These are phyloP conservation scores for Phylloporus sp. DNA, from an alignment of 1,284 basidiomycete genomes.

Conservation along the genomic window DNA sequence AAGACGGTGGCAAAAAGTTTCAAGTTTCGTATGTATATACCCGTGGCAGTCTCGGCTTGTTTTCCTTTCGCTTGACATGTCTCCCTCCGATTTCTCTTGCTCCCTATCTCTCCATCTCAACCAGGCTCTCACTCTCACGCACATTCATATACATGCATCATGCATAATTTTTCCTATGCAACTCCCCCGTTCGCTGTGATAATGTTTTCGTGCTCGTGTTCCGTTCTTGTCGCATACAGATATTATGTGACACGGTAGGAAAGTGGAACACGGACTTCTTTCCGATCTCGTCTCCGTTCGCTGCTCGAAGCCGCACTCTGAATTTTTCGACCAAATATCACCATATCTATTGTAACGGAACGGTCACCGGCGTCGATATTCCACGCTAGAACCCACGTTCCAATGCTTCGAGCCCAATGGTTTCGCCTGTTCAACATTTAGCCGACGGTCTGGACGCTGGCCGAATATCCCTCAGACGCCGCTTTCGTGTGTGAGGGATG, in stretches of 20 bases:
- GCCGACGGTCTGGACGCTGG: background rate
- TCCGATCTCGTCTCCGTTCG: background rate
- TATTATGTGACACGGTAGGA: conserved; percentile 1
- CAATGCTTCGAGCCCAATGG: background rate
- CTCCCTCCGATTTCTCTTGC: conserved; percentile 16
- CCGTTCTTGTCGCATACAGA: conserved; percentile 5
- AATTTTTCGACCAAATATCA: background rate
- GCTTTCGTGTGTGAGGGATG: background rate
- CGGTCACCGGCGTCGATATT: background rate
- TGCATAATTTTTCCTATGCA: conserved; percentile 4
- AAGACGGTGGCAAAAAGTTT: conserved; percentile 10
- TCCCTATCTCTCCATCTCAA: conserved; percentile 18
- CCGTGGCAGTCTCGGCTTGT: conserved; percentile 6
- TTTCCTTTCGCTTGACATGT: background rate
- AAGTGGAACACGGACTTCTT: background rate
- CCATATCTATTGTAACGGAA: too few relatives aligned
- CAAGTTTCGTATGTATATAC: conserved; percentile 25
- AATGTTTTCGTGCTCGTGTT: conserved; percentile 1
- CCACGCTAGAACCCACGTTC: background rate
- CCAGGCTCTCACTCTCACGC: conserved; percentile 1
- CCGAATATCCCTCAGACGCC: background rate
- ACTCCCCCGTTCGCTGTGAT: background rate
- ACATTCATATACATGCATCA: conserved; percentile 23
- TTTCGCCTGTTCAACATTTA: background rate
- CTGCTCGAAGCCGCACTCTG: background rate